Evolutionary conservation across 257 asterid genomes (phyloP).

Genomic region (Avicennia marina): DNA sequence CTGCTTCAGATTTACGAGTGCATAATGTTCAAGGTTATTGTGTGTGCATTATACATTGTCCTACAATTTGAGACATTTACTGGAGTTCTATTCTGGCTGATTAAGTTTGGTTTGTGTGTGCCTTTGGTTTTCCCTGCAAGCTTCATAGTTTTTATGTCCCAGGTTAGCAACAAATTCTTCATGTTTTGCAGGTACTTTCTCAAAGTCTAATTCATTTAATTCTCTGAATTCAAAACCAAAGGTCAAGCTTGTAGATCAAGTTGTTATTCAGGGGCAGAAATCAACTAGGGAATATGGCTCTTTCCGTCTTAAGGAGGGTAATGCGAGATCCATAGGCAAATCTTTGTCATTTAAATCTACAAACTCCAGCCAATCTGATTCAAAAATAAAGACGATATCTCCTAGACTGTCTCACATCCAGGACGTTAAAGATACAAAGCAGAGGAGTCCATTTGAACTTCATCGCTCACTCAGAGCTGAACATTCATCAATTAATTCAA

Average conservation of each 20-base stretch:
- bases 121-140: slow-evolving; percentile 14
- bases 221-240: slow-evolving; percentile 61
- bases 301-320: slow-evolving; percentile 52
- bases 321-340: slow-evolving; percentile 54
- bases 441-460: slow-evolving; percentile 48
- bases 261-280: slow-evolving; percentile 62
- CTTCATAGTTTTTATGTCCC: slow-evolving; percentile 7
- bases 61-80: slow-evolving; percentile 11
- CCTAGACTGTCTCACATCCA: slow-evolving; percentile 49
- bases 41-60: slow-evolving; percentile 6
- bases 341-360: slow-evolving; percentile 66
- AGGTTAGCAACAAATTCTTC: slow-evolving; percentile 14
- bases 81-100: slow-evolving; percentile 5
- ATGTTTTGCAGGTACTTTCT: slow-evolving; percentile 57
- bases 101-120: background rate
- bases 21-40: slow-evolving; percentile 48
- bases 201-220: slow-evolving; percentile 72
- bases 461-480: slow-evolving; percentile 58
- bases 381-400: slow-evolving; percentile 67
- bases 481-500: slow-evolving; percentile 32
- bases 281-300: slow-evolving; percentile 51
- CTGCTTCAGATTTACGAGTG: slow-evolving; percentile 45
- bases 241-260: slow-evolving; percentile 69
- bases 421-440: slow-evolving; percentile 51
- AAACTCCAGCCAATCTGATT: slow-evolving; percentile 45